Base-by-base conservation (phyloP, 306 rosid genomes). In the Parietaria judaica region DNA sequence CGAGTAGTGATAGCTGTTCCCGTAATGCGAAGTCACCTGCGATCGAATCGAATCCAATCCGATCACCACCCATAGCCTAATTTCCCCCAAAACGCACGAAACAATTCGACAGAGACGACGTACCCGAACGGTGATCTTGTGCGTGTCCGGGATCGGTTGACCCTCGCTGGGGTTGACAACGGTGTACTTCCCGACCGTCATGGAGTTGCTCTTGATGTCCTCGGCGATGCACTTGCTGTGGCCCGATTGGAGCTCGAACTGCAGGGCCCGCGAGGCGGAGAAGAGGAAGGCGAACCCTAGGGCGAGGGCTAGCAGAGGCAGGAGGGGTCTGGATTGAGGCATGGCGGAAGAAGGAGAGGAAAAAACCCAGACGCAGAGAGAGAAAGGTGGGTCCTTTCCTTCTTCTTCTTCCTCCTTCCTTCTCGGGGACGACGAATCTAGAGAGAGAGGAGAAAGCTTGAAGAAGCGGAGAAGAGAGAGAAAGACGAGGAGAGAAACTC, bases 151-250 rank as follows among this genome's bases (percentile, higher is more conserved):
- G 3, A 86, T 1, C 14, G 97, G 99, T 0, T 78, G 75, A 49
- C 77, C 94, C 55, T 86, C 95, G 71, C 60, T 73, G 44, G 78
- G 94, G 60, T 82, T 88, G 47, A 94, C 70, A 63, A 94, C 36
- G 61, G 46, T 37, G 85, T 94, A 88, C 68, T 82, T 94, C 0
- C 97, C 97, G 38, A 92, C 94, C 9, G 96, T 82, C 97, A 92
- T 79, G 78, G 97, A 81, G 65, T 81, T 86, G 78, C 65, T 72
- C 74, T 86, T 88, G 8, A 92, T 82, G 43, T 92, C 99, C 67
- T 92, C 99, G 51, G 92, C 66, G 79, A 92, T 79, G 83, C 99
- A 92, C 73, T 92, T 92, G 70, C 96, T 82, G 54, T 74, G 73
- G 3, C 90, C 85, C n/a, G 96, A 92, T 77, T 76, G 80, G 65